Evolutionary conservation across 352 stramenopile species (phyloP), one percentile per base, ranked within the genome.

Genomic region (Phytophthora nicotianae): DNA sequence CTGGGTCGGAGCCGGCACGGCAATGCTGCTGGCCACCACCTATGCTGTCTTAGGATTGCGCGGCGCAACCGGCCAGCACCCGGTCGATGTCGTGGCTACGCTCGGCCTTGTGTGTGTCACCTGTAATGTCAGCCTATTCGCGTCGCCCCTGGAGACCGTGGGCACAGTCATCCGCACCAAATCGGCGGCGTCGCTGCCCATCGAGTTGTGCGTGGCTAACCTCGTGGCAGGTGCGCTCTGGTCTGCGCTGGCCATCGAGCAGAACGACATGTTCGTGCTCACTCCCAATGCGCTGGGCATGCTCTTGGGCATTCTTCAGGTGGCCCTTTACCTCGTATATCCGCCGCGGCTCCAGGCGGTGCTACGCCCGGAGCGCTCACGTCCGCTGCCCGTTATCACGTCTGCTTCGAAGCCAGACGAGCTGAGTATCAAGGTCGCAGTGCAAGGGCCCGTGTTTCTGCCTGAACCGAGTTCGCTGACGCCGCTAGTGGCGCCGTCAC

Each of bases 321-420:
- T 74, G 57, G 32, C 26, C 13, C 58, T 81, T 1, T 83, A 79
- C 61, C n/a, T 77, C 27, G 35, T 50, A 27, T 79, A 75, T 58
- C 63, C 63, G 38, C 43, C 68, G 24, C 41, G 24, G 8, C 14
- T 21, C 10, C 51, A 61, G 23, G 26, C 20, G 21, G 27, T 61
- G 7, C 46, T 67, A 17, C 56, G 26, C 1, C 21, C 46, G 9
- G 38, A 54, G 52, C 45, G 20, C 41, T 20, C 45, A 7, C 24
- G 55, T 1, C 58, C 58, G 13, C 35, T 63, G 38, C 51, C 37
- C 13, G 24, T 68, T 19, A 56, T 62, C 45, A 53, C 45, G 24
- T 54, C 38, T 17, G 32, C 41, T 19, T 53, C 40, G 13, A 55
- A 63, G 46, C 27, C 43, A 8, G 19, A 56, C 38, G 33, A 68